Conservation (phyloP, 2,329 filamentous ascomycete genomes). For the Talaromyces sp. region DNA sequence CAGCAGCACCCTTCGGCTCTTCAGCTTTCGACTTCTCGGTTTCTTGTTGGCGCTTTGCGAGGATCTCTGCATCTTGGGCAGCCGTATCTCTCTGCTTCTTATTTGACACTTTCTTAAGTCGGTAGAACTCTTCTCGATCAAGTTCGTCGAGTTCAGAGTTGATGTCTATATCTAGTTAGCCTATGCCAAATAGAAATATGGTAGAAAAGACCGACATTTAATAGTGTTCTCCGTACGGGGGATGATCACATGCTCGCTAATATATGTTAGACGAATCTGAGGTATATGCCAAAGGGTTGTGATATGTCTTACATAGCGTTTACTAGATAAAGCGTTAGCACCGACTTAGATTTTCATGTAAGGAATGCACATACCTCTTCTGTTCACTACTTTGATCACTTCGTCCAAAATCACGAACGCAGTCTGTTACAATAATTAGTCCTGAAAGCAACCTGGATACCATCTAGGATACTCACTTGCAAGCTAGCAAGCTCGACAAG, state of each 20-base stretch:
- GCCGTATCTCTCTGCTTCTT: constrained; percentile 79
- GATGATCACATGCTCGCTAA: constrained; percentile 70
- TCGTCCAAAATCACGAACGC: constrained; percentile 97
- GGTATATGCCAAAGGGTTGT: background rate
- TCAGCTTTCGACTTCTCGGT: constrained; percentile 35
- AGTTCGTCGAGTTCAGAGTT: constrained; percentile 97
- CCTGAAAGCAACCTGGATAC: background rate
- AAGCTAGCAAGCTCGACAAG: constrained; percentile 91
- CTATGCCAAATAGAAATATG: background rate
- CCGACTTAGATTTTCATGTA: background rate
- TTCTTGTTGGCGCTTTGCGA: constrained; percentile 60
- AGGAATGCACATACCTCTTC: constrained; percentile 63
- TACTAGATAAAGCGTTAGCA: constrained; percentile 52
- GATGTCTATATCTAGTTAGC: constrained; percentile 63
- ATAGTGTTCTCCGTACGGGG: constrained; percentile 99
- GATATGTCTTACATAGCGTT: constrained; percentile 74
- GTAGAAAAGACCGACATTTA: constrained; percentile 63
- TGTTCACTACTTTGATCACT: constrained; percentile 98
- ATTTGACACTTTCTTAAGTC: constrained; percentile 87
- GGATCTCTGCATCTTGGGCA: constrained; percentile 69
- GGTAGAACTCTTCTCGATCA: constrained; percentile 96
- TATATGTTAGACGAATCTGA: constrained; percentile 17
- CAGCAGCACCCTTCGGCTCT: constrained; percentile 36
- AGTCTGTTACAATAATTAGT: constrained; percentile 53
- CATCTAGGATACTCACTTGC: constrained; percentile 53